Base-by-base conservation (phyloP, 2,329 filamentous ascomycete genomes). In the Cytospora piceicola region DNA sequence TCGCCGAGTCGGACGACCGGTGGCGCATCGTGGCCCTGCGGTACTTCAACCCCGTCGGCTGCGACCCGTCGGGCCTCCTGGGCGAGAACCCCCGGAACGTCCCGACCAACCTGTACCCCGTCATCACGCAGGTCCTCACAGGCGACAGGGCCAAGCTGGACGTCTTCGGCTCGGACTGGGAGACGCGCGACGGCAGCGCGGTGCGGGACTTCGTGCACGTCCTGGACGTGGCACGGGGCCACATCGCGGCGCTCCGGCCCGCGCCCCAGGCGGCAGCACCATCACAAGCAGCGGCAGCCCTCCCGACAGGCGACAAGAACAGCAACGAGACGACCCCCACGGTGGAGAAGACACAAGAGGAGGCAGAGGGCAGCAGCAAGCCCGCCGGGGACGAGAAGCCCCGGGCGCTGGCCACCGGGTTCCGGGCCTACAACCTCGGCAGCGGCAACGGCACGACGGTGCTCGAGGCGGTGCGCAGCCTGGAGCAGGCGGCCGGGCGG, bases 181-280 rank as follows among this genome's bases (percentile, higher is more conserved):
- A 87, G 64, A 90, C 88, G 0, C 77, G 80, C 4, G 88, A 90
- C 70, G 88, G 88, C 20, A 90, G 88, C 0, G 86, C 87, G 1
- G 81, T 90, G 51, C 84, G 88, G 52, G 88, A 90, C 74, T 90
- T 88, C 72, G 88, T 90, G 68, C 88, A 90, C 70, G 88, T 90
- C 46, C 84, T 82, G 20, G 88, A 90, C 73, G 80, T 90, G 54
- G 87, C 87, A 7, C 79, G 83, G 52, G 88, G 85, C 5, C 88
- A 90, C 74, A 82, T 89, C 46, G 85, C 87, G 8, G 88, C 88
- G 1, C 77, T 88, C 27, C 65, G 72, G 20, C 71, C 78, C 32
- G 76, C 39, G 73, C 72, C 30, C 71, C 74, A 22, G 75, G 75
- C 11, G 75, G 75, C 11, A 72, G 72, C 52, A 17, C n/a, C 27